Evolutionary conservation across 208 protist species (phyloP).

Genomic region (Leishmania guyanensis): DNA sequence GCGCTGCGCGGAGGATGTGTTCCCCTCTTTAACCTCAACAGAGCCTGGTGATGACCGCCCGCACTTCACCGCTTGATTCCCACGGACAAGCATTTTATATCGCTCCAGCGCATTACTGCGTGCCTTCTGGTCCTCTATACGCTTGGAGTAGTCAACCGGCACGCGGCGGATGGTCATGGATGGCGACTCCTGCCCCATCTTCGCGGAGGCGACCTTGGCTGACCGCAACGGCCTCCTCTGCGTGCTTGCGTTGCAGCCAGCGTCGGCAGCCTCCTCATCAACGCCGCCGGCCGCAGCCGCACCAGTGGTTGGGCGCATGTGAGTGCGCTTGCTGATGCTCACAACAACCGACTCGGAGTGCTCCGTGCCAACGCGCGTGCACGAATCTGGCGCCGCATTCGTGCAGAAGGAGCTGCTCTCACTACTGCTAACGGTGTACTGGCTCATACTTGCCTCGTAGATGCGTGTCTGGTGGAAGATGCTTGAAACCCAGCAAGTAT

Average conservation of each 20-base stretch:
- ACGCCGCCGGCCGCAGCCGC: neutral
- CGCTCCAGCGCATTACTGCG: slow-evolving; percentile 61
- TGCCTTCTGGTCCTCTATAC: slow-evolving; percentile 46
- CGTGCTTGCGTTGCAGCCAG: neutral
- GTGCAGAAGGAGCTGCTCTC: slow-evolving; percentile 39
- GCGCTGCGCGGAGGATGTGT: neutral
- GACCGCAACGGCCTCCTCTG: slow-evolving; percentile 7
- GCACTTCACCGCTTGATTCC: slow-evolving; percentile 22
- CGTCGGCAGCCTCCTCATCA: neutral
- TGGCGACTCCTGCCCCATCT: slow-evolving; percentile 24
- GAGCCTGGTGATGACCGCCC: slow-evolving; percentile 10
- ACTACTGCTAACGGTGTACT: slow-evolving; percentile 39
- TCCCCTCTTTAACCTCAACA: neutral
- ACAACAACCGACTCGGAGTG: neutral
- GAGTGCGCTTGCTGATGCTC: slow-evolving; percentile 9
- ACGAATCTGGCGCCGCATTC: slow-evolving; percentile 2
- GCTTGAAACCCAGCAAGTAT: neutral
- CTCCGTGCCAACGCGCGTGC: neutral
- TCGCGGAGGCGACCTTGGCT: slow-evolving; percentile 5
- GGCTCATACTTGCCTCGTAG: slow-evolving; percentile 13
- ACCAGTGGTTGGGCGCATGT: neutral
- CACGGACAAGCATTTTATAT: slow-evolving; percentile 59
- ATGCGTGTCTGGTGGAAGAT: neutral
- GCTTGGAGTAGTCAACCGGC: slow-evolving; percentile 46
- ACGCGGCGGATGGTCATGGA: slow-evolving; percentile 55